Evolutionary conservation across 352 stramenopile species (phyloP).

Genomic region (Phytophthora citricola): DNA sequence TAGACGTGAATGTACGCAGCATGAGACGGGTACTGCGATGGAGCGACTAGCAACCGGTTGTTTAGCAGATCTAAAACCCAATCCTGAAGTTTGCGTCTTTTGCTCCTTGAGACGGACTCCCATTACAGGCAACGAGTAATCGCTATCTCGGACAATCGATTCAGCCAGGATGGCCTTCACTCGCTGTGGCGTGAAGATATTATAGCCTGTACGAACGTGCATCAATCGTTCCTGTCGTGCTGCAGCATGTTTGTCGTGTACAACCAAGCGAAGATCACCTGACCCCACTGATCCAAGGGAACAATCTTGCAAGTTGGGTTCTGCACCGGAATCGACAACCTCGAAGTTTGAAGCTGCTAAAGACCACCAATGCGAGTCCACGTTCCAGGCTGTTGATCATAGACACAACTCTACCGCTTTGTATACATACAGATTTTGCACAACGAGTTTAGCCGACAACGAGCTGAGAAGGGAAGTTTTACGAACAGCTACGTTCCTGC

Average conservation of each 20-base stretch:
- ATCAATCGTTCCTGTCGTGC: background rate
- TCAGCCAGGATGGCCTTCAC: background rate
- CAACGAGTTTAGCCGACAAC: background rate
- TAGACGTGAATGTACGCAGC: background rate
- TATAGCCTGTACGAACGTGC: background rate
- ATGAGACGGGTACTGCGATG: slow-evolving; percentile 8
- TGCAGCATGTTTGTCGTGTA: slow-evolving; percentile 1
- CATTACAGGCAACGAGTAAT: slow-evolving; percentile 8
- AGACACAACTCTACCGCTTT: slow-evolving; percentile 8
- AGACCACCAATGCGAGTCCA: background rate
- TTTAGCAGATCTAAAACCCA: slow-evolving; percentile 12
- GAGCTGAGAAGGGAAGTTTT: background rate
- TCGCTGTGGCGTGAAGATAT: background rate
- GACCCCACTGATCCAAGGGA: slow-evolving; percentile 10
- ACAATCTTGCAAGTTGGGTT: slow-evolving; percentile 15
- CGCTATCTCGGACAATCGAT: background rate
- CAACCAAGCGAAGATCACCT: slow-evolving; percentile 10
- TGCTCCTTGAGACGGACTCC: slow-evolving; percentile 8
- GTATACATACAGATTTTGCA: background rate
- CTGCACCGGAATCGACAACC: slow-evolving; percentile 16
- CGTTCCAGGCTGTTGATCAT: slow-evolving; percentile 8
- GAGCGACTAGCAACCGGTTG: slow-evolving; percentile 7
- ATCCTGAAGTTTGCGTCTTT: slow-evolving; percentile 30
- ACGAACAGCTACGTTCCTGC: slow-evolving; percentile 2
- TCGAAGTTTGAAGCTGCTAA: background rate